Evolutionary conservation across 2,329 filamentous ascomycete genomes (phyloP).

Genomic region (Colletotrichum chrysophilum): DNA sequence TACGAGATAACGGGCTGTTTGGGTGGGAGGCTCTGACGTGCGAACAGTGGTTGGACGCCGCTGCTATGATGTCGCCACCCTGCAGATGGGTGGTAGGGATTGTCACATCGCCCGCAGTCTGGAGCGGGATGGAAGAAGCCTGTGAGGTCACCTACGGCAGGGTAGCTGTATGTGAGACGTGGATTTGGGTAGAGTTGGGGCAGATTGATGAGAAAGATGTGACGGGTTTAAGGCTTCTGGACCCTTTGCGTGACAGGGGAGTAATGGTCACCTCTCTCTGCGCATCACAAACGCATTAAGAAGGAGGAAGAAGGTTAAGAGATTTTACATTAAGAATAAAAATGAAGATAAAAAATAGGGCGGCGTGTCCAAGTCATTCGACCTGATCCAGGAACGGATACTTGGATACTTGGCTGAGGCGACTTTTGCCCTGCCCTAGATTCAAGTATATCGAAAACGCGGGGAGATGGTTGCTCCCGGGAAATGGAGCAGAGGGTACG

Average conservation of each 20-base stretch:
- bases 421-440: conserved; percentile 1
- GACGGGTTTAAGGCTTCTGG: not conserved
- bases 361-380: not conserved
- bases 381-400: not conserved
- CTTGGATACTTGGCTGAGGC: conserved; percentile 5
- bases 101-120: conserved; percentile 11
- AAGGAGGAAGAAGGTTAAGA: not conserved
- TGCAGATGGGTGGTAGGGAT: conserved; percentile 14
- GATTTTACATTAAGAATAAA: not conserved
- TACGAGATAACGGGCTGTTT: not conserved
- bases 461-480: not conserved
- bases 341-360: not conserved
- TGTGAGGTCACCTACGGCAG: conserved; percentile 5
- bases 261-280: not conserved
- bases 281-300: not conserved
- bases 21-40: conserved; percentile 4
- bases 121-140: not conserved
- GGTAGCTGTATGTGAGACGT: not conserved
- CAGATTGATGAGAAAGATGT: not conserved
- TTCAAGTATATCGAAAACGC: not conserved
- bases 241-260: not conserved
- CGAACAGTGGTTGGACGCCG: not conserved
- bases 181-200: not conserved
- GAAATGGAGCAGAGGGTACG: not conserved
- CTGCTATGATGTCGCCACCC: conserved; percentile 22